phyloP scores from a whole-genome alignment of 495 filamentous ascomycete genomes.

The Apodospora peruviana region DNA sequence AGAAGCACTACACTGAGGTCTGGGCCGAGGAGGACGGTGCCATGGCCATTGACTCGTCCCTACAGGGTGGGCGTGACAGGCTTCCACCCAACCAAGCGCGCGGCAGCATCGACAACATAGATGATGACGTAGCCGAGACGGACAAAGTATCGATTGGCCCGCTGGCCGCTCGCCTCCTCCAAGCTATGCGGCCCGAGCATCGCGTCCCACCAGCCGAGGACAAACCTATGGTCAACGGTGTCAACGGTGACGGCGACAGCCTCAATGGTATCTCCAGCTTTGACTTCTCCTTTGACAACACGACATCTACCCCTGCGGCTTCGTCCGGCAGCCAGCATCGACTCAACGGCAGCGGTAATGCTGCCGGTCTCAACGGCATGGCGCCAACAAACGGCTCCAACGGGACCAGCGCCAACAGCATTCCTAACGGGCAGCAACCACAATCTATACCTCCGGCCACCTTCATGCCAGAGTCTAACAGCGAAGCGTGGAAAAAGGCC shows the following conservation, averaged over 20 bases:
- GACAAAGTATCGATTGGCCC: conserved; percentile 90
- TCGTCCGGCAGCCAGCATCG: conserved; percentile 4
- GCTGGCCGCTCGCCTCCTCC: conserved; percentile 73
- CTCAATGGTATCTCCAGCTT: conserved; percentile 18
- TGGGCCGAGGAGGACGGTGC: conserved; percentile 91
- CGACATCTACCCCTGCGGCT: neutral
- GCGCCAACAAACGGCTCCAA: conserved; percentile 39
- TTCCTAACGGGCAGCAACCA: conserved; percentile 25
- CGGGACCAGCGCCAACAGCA: conserved; percentile 15
- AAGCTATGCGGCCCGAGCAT: conserved; percentile 77
- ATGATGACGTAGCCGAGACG: conserved; percentile 76
- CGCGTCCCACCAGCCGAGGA: conserved; percentile 57
- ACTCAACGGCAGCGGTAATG: neutral
- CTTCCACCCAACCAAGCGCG: conserved; percentile 74
- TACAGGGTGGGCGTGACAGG: conserved; percentile 50
- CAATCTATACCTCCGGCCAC: conserved; percentile 60
- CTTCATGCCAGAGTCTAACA: conserved; percentile 65
- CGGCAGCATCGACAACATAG: conserved; percentile 77
- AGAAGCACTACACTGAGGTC: conserved; percentile 76
- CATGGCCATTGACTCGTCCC: conserved; percentile 58
- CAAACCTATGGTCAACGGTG: conserved; percentile 47
- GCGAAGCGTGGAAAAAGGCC: conserved; percentile 52
- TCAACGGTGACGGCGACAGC: conserved; percentile 49
- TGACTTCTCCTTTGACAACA: conserved; percentile 14
- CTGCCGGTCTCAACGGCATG: conserved; percentile 30